Base-by-base conservation (phyloP, 2,329 filamentous ascomycete species). In the Fusarium succisae region DNA sequence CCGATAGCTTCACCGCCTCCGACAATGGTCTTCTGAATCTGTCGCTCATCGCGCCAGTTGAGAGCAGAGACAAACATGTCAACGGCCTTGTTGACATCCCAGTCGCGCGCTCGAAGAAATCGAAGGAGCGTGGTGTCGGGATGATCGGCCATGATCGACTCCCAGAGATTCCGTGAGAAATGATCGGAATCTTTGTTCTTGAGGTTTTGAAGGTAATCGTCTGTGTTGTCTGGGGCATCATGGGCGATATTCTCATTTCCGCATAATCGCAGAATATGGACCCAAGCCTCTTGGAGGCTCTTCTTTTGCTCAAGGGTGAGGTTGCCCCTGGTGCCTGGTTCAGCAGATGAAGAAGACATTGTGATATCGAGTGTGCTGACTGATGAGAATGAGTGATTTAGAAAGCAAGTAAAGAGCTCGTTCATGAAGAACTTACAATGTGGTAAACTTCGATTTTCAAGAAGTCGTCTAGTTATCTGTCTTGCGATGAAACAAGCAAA, bases 21-120 rank as follows among this genome's bases (percentile, higher is more conserved):
- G 24, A 83, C 55, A 26, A 84, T 78, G 10, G 79, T 77, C 11
- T 78, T 70, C 30, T 83, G 79, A 10, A 85, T 77, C 51, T 58
- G 75, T 71, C 66, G 80, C 79, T 80, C 76, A 8, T 76, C 56
- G 28, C 84, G 81, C 83, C 83, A 85, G 43, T 82, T 76, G 60
- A 84, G 68, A 12, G 81, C 76, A 4, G 81, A 79, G 6, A 82
- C 79, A 43, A 85, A 76, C 81, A 85, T 85, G 24, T 80, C 77
- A 24, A 84, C 77, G 1, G 83, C 82, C 53, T 82, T 82, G 2
- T 79, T 74, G 9, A 85, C 79, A 68, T 85, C 79, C 80, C 84
- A 84, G 70, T 84, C 82, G 56, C 82, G 81, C 15, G 82, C 82
- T 38, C 83, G 78, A 28, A 83, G 79, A 66, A 84, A 85, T 8